Evolutionary conservation across 805 yeast species (phyloP).

Genomic region (Zygosaccharomyces siamensis): DNA sequence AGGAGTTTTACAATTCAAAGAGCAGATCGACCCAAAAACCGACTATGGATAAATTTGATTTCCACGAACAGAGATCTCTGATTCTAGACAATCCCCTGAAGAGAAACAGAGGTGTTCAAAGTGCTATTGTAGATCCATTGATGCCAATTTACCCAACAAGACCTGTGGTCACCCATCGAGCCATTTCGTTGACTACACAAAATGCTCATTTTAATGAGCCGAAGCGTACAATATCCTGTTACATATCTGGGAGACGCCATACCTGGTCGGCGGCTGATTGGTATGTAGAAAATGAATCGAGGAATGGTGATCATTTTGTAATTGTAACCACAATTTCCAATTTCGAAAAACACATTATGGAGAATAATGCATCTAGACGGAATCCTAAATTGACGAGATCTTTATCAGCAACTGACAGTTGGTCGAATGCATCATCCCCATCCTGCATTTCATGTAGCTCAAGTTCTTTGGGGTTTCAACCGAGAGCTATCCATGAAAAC

Average conservation of each 20-base stretch:
- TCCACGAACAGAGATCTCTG: constrained; percentile 26
- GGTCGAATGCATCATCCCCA: not conserved
- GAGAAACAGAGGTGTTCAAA: constrained; percentile 8
- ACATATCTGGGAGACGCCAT: constrained; percentile 59
- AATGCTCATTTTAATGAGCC: constrained; percentile 17
- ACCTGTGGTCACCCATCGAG: constrained; percentile 30
- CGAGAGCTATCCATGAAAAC: constrained; percentile 26
- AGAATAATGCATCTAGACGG: constrained; percentile 8
- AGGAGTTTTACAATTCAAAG: constrained; percentile 25
- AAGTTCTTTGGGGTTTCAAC: constrained; percentile 13
- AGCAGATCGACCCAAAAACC: constrained; percentile 24
- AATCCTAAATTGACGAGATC: constrained; percentile 6
- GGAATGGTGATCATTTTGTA: constrained; percentile 60
- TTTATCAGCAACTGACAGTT: constrained; percentile 8
- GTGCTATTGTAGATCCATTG: constrained; percentile 19
- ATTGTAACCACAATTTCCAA: constrained; percentile 50
- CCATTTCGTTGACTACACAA: constrained; percentile 26
- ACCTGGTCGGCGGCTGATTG: constrained; percentile 77
- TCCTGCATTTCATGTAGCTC: constrained; percentile 1
- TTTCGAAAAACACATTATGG: constrained; percentile 24
- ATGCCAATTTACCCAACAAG: constrained; percentile 33
- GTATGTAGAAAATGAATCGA: constrained; percentile 50
- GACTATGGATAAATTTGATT: constrained; percentile 29
- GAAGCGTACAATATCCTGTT: constrained; percentile 44
- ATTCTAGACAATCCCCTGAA: constrained; percentile 14